Base-by-base conservation (phyloP, 2,329 filamentous ascomycete genomes). In the Boeremia exigua region DNA sequence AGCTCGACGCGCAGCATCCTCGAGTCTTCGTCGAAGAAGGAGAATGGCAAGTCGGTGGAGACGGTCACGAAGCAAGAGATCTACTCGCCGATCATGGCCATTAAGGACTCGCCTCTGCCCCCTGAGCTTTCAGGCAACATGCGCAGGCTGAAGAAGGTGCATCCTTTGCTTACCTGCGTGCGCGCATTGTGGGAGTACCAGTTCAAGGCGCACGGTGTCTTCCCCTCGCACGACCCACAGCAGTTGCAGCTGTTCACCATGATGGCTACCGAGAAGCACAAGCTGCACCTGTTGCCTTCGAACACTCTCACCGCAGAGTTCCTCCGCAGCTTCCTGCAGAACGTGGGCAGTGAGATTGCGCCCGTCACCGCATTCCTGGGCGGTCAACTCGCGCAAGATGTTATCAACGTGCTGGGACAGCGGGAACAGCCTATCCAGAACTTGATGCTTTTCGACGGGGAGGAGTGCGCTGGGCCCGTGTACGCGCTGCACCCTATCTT, bases 391-490 rank as follows among this genome's bases (percentile, higher is more conserved):
- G 92, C 94, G 0, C 95, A 99, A 77, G 95, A 99, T 72, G 92
- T 96, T 47, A 98, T 99, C 78, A 98, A 98, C 69, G 93, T 97
- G 29, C 84, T 98, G 6, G 92, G 93, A 44, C 87, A 90, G 72
- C 87, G 90, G 36, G 92, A 98, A 78, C 95, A 97, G 75, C 95
- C 95, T 0, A 89, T 99, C 37, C 95, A 99, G 78, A 99, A 99
- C 75, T 86, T 96, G 73, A 84, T 96, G 45, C 81, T 98, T 17
- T 96, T 98, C 68, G 92, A 98, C 73, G 93, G 93, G 12, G 90
- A 91, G 65, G 84, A 83, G 40, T 90, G 91, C 76, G 85, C 90
- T 62, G 91, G 89, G 0, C 87, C 87, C 2, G 87, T 95, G 62
- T 96, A 95, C 72, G 84, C 92, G 2, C 80, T 98, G 37, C 48